These are phyloP conservation scores for Eimeria falciformis DNA, from an alignment of 169 alveolate species.

Conservation along the genomic window DNA sequence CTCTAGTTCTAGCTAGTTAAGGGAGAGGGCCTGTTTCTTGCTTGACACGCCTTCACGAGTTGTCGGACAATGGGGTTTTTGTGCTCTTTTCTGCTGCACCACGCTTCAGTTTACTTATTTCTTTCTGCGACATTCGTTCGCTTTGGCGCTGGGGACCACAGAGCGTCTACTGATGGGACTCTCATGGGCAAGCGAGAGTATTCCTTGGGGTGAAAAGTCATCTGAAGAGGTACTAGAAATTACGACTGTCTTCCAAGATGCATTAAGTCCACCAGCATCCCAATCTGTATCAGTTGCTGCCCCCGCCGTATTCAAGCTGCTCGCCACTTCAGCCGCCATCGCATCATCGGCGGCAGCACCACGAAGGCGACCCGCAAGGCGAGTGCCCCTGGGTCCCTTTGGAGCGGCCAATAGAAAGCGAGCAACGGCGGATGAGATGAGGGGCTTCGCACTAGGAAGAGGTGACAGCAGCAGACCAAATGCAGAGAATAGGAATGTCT, in stretches of 20 bases:
- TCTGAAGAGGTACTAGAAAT: neutral
- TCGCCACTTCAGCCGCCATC: constrained; percentile 62
- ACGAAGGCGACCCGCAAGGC: too few relatives aligned
- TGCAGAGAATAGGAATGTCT: too few relatives aligned
- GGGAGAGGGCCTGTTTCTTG: neutral
- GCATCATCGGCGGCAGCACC: neutral
- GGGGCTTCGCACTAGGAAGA: too few relatives aligned
- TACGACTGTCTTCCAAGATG: neutral
- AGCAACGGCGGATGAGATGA: too few relatives aligned
- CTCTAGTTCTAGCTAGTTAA: neutral
- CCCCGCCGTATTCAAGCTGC: constrained; percentile 15
- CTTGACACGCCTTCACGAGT: neutral
- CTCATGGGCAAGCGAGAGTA: constrained; percentile 12
- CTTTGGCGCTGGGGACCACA: constrained; percentile 19
- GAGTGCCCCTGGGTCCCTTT: too few relatives aligned
- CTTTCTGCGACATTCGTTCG: constrained; percentile 37
- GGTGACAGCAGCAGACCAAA: too few relatives aligned
- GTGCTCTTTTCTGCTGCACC: neutral
- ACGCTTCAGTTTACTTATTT: constrained; percentile 28
- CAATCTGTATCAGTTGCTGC: neutral
- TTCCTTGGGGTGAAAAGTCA: neutral
- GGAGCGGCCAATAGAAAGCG: too few relatives aligned
- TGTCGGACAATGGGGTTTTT: neutral
- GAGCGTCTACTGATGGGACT: constrained; percentile 20
- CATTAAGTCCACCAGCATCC: neutral